Evolutionary conservation across 805 yeast species (phyloP).

Genomic region (Metahyphopichia silvanorum): DNA sequence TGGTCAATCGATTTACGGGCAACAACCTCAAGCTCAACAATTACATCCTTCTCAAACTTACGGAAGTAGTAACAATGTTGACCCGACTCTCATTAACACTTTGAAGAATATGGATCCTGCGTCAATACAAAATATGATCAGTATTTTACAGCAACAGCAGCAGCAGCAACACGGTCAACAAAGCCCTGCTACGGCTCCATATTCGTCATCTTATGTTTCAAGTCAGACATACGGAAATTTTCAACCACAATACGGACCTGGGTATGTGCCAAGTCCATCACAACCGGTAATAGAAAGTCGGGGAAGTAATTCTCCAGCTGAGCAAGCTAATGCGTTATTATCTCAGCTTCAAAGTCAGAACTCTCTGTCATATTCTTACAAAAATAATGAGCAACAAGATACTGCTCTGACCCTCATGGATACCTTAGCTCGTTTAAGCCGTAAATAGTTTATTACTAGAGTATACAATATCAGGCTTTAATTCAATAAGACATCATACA

Average conservation of each 20-base stretch:
- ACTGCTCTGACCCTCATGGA: constrained; percentile 30
- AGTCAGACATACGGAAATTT: constrained; percentile 9
- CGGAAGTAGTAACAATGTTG: constrained; percentile 3
- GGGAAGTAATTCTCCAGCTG: constrained; percentile 13
- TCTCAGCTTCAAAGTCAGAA: constrained; percentile 21
- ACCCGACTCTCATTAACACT: constrained; percentile 9
- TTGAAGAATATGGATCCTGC: constrained; percentile 27
- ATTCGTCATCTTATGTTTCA: no score
- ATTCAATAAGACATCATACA: not conserved
- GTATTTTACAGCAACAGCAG: constrained; percentile 25
- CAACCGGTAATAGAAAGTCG: no score
- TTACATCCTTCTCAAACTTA: constrained; percentile 6
- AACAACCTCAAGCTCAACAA: constrained; percentile 3
- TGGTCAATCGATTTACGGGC: constrained; percentile 3
- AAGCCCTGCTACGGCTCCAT: no score
- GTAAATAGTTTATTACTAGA: constrained; percentile 14
- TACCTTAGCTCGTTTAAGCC: constrained; percentile 33
- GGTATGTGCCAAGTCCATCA: constrained; percentile 9
- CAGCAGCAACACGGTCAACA: constrained; percentile 18
- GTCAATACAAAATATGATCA: constrained; percentile 30
- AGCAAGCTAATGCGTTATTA: constrained; percentile 23
- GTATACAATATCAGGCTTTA: not conserved
- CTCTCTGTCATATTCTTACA: constrained; percentile 6
- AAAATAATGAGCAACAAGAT: constrained; percentile 10
- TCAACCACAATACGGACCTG: constrained; percentile 9